These are phyloP conservation scores for Leucocoprinus sp. DNA, from an alignment of 768 basidiomycete genomes.

Conservation along the genomic window DNA sequence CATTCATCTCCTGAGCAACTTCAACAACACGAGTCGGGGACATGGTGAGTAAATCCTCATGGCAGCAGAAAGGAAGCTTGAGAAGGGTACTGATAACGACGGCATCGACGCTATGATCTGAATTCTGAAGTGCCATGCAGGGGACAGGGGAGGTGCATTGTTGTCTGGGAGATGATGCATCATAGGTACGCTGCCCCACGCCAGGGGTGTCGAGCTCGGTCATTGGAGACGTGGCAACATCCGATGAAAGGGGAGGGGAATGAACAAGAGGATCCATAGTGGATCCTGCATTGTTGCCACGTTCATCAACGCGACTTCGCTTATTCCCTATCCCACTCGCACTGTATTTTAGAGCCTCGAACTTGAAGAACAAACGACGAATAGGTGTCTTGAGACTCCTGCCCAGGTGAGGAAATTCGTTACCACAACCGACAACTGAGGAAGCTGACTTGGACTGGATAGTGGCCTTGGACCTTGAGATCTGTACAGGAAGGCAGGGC, in stretches of 20 bases:
- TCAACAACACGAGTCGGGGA: conserved; percentile 39
- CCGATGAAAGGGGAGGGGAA: conserved; percentile 4
- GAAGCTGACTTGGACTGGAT: conserved; percentile 3
- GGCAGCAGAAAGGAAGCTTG: conserved; percentile 60
- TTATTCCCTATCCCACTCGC: conserved; percentile 20
- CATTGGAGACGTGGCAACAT: neutral
- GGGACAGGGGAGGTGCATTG: neutral
- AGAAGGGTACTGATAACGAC: conserved; percentile 57
- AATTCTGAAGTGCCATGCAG: conserved; percentile 53
- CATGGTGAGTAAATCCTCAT: conserved; percentile 67
- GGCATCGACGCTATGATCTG: conserved; percentile 42
- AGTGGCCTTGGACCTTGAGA: conserved; percentile 1
- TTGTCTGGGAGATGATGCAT: neutral
- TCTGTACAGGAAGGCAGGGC: neutral
- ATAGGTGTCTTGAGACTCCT: conserved; percentile 24
- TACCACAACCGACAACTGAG: neutral
- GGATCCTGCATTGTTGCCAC: conserved; percentile 6
- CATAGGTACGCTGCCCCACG: neutral
- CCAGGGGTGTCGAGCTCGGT: conserved; percentile 3
- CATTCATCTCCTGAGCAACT: conserved; percentile 50
- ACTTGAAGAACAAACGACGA: conserved; percentile 33
- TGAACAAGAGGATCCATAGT: neutral
- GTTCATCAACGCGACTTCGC: conserved; percentile 14
- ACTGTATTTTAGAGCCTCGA: conserved; percentile 24
- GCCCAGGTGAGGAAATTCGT: no score